phyloP scores from a whole-genome alignment of 164 flowering plant species.

The Echeveria elegans region DNA sequence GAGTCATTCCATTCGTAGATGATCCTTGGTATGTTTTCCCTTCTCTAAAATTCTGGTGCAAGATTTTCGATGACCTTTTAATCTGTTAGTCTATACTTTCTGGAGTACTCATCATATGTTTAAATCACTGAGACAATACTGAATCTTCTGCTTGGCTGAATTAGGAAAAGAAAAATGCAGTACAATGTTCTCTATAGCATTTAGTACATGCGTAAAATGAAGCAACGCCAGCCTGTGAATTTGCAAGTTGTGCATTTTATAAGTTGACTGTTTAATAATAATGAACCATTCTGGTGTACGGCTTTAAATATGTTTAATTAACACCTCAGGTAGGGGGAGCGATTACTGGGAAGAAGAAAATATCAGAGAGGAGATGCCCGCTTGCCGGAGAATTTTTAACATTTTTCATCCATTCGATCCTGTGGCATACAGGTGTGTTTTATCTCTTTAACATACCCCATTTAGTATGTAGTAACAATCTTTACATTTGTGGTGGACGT shows the following conservation, averaged over 20 bases:
- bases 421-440: conserved; percentile 81
- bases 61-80: not conserved
- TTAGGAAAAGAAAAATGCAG: no score
- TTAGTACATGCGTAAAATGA: not conserved
- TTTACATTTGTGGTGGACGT: not conserved
- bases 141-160: not conserved
- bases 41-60: not conserved
- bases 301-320: conserved; percentile 6
- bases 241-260: not conserved
- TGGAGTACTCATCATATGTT: not conserved
- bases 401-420: conserved; percentile 99
- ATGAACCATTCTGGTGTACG: not conserved
- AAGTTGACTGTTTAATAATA: not conserved
- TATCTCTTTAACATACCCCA: not conserved
- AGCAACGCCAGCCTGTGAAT: not conserved
- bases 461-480: not conserved
- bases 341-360: conserved; percentile 85
- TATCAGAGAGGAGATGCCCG: conserved; percentile 86
- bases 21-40: not conserved
- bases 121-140: no score
- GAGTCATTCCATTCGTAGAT: not conserved
- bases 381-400: conserved; percentile 82
- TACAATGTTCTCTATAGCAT: no score
- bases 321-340: conserved; percentile 56
- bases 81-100: not conserved